Base-by-base conservation (phyloP, 78 protist genomes). In the Tieghemostelium lacteum region DNA sequence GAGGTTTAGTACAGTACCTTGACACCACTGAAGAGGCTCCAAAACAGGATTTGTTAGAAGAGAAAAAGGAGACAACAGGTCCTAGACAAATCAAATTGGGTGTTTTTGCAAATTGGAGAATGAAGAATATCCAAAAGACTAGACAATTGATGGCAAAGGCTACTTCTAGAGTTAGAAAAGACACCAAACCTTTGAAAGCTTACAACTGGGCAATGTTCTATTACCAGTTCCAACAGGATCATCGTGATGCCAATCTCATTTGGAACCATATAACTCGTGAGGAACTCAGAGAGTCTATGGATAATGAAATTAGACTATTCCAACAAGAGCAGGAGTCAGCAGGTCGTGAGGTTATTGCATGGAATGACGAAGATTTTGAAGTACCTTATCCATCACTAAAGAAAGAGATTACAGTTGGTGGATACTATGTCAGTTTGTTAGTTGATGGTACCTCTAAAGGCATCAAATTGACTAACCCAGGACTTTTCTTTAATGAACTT, bases 211-310 rank as follows among this genome's bases (percentile, higher is more conserved):
- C 60, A 12, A 22, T 87, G 71, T 64, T 96, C 55, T 86, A 65
- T 88, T 73, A 73, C 74, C 87, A 73, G 34, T 20, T 89, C 19
- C 4, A 42, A 24, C 63, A 69, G 39, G 96, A 96, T 17, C 98
- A 96, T 83, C 54, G 92, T 45, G 96, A 94, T 36, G 69, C 96
- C n/a, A 97, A 96, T 55, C 70, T 96, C 52, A 88, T 96, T 39
- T 96, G 98, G 98, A 96, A 96, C 64, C 89, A 85, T 78, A 58
- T 86, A 49, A 96, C 98, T 20, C 94, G 97, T 33, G 96, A 94
- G 40, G 98, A 96, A 54, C 85, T 96, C n/a, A 71, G 96, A 36
- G 98, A 96, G 34, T 69, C 87, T 7, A 50, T 94, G 52, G 96
- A 94, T 29, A 54, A 49, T 62, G 98, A 96, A 62, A 24, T 85